A percentile compares a stretch with the other conserved stretches of the same genome.
phyloP scores from a whole-genome alignment of 768 basidiomycete genomes.

The Amanita fuliginea region DNA sequence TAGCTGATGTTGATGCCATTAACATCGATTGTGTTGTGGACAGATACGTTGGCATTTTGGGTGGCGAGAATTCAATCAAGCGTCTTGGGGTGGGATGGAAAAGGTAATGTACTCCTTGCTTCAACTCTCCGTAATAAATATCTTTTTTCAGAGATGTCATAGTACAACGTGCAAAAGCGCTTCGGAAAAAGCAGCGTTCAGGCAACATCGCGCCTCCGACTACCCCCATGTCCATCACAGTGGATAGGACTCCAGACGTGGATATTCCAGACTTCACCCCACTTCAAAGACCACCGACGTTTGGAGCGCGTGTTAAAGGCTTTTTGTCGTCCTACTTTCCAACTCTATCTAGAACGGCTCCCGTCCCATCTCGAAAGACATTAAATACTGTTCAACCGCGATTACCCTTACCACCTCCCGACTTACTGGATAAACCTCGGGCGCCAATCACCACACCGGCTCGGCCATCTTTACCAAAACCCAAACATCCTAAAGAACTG shows the following conservation, averaged over 20 bases:
- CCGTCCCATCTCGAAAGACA: slow-evolving; percentile 13
- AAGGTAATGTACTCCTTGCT: slow-evolving; percentile 28
- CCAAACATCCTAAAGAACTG: slow-evolving; percentile 49
- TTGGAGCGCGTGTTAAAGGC: slow-evolving; percentile 44
- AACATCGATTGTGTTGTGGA: slow-evolving; percentile 45
- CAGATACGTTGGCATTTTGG: slow-evolving; percentile 41
- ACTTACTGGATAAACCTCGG: slow-evolving; percentile 35
- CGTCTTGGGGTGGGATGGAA: slow-evolving; percentile 44
- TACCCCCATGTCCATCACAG: slow-evolving; percentile 18
- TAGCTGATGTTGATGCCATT: slow-evolving; percentile 45
- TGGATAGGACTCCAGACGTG: slow-evolving; percentile 16
- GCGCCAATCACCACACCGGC: slow-evolving; percentile 51
- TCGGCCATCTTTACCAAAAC: slow-evolving; percentile 33
- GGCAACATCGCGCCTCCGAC: slow-evolving; percentile 49
- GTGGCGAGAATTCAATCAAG: slow-evolving; percentile 28
- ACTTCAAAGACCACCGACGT: slow-evolving; percentile 21
- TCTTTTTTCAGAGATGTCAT: slow-evolving; percentile 33
- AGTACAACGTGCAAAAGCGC: slow-evolving; percentile 36
- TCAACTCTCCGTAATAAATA: slow-evolving; percentile 1
- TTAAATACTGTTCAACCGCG: slow-evolving; percentile 22
- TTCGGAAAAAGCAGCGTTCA: slow-evolving; percentile 48
- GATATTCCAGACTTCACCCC: slow-evolving; percentile 47
- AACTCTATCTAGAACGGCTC: slow-evolving; percentile 27
- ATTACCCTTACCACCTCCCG: slow-evolving; percentile 45
- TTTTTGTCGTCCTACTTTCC: slow-evolving; percentile 55